Evolutionary conservation across 176 grass and related monocot genomes (phyloP).

Genomic region (Aegilops bicornis): DNA sequence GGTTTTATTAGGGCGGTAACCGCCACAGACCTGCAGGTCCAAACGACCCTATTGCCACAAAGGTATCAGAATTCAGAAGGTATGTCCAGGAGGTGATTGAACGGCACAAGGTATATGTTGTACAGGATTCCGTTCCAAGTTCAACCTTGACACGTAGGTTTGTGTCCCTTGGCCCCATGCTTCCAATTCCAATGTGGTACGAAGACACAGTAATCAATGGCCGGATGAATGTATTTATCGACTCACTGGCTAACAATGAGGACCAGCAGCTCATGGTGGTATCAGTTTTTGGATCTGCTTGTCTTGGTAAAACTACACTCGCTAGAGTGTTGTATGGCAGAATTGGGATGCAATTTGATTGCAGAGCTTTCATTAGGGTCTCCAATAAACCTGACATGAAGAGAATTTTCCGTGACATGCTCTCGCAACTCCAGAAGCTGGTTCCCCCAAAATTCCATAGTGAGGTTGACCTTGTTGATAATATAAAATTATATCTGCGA

Average conservation of each 20-base stretch:
- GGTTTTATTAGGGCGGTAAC: too few species aligned
- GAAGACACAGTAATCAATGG: neutral
- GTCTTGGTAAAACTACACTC: constrained; percentile 8
- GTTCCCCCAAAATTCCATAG: too few species aligned
- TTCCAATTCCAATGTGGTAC: neutral
- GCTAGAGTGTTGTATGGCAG: neutral
- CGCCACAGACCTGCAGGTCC: too few species aligned
- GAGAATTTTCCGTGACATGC: neutral
- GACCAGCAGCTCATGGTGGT: neutral
- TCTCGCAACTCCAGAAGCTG: neutral
- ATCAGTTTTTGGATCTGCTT: neutral
- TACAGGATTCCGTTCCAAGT: neutral
- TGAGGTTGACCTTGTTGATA: neutral
- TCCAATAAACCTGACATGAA: neutral
- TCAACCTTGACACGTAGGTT: neutral
- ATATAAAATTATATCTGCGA: neutral
- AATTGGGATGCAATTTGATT: neutral
- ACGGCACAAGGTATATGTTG: neutral
- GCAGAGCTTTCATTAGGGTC: neutral
- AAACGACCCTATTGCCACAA: too few species aligned
- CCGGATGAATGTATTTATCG: neutral
- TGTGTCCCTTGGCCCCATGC: neutral
- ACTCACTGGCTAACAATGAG: neutral
- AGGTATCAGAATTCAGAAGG: neutral
- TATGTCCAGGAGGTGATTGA: neutral